Evolutionary conservation across 1,284 basidiomycete genomes (phyloP).

Genomic region (Malassezia yamatoensis): DNA sequence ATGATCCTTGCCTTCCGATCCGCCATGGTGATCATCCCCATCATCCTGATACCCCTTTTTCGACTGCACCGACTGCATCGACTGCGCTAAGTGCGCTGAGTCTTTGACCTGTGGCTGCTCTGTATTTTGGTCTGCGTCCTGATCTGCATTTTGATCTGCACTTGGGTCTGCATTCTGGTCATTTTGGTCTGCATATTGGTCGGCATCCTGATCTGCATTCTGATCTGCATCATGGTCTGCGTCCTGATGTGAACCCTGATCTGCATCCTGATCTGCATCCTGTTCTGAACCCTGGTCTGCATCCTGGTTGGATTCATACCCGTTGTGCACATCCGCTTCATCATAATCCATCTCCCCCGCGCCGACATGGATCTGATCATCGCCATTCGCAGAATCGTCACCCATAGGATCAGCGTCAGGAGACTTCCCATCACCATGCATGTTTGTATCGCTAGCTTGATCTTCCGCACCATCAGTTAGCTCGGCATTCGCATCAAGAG

Average conservation of each 20-base stretch:
- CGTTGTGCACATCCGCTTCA: background rate
- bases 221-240: background rate
- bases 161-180: background rate
- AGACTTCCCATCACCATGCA: background rate
- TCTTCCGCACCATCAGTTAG: no score
- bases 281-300: slow-evolving; percentile 1
- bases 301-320: background rate
- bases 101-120: background rate
- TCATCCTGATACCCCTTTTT: no score
- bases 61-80: no score
- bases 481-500: no score
- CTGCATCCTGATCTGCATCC: background rate
- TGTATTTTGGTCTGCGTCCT: background rate
- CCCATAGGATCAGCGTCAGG: slow-evolving; percentile 2
- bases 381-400: background rate
- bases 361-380: slow-evolving; percentile 10
- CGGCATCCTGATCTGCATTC: background rate
- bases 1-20: no score
- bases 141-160: background rate
- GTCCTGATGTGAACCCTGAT: slow-evolving; percentile 16
- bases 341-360: background rate
- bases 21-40: no score
- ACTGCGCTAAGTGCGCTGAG: background rate
- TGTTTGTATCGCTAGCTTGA: background rate
- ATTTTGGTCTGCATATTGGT: background rate